Base-by-base conservation (phyloP, 495 filamentous ascomycete species). In the Hypoxylon trugodes region DNA sequence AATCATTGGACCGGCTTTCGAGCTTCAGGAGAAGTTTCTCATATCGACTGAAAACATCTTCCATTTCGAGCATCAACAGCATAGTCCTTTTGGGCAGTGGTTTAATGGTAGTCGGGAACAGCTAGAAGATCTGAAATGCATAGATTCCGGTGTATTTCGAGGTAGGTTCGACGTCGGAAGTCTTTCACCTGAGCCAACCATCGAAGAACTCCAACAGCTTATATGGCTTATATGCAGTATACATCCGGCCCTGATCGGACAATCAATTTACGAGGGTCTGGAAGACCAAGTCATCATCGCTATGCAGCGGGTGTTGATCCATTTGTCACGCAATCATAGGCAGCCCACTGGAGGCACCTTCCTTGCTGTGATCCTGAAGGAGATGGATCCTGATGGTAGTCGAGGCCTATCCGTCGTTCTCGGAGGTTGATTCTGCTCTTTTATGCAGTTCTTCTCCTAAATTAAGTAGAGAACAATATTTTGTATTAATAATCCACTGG, bases 21-120 rank as follows among this genome's bases (percentile, higher is more conserved):
- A 16, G 12, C 47, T 76, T 15, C 61, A 72, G 18, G 69, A 73
- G 59, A 69, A 71, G 53, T 42, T 74, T 25, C 54, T 72, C 12
- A 69, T 63, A 9, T 66, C 75, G 15, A 71, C 66, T 6, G 64
- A 71, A 52, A 56, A 69, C 42, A n/a, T n/a, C n/a, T 77, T 71
- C 55, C 59, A 66, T 30, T 48, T 71, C n/a, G 12, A 60, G 61
- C 12, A 43, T 71, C 22, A 60, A 70, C 35, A 37, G 55, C 4
- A 9, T 6, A 16, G 6, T 18, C 22, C 18, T 18, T 1, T 24
- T 0, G 54, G 43, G 0, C 1, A 41, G 24, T 30, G 7, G 1
- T 58, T 48, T 19, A 12, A 24, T 8, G 54, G 43, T 7, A 33
- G 32, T 6, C 1, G 21, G 6, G 0, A 19, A 1, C 16, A 58